A percentile compares a stretch with the other conserved stretches of the same genome.
phyloP scores from a whole-genome alignment of 1,284 basidiomycete species.

The Stygiomarasmius scandens region DNA sequence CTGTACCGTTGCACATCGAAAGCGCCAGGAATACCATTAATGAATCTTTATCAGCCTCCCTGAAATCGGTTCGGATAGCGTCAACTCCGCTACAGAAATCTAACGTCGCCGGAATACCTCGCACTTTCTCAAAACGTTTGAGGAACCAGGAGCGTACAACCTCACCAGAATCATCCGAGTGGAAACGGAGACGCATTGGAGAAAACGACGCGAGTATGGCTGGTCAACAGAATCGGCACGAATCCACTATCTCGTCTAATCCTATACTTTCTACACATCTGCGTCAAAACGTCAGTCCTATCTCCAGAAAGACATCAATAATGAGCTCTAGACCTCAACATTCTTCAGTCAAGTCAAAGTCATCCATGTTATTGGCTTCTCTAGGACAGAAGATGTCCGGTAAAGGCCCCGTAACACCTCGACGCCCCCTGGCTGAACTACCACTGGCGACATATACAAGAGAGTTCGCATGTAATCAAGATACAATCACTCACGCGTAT shows the following conservation, averaged over 20 bases:
- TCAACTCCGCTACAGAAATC: not conserved
- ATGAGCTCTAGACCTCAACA: not conserved
- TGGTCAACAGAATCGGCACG: not conserved
- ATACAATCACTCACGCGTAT: not conserved
- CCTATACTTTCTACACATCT: not conserved
- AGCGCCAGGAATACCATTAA: slow-evolving; percentile 43
- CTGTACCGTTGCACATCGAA: slow-evolving; percentile 59
- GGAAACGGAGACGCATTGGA: slow-evolving; percentile 14
- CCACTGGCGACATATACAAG: not conserved
- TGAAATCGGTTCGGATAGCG: slow-evolving; percentile 12
- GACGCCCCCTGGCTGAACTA: slow-evolving; percentile 22
- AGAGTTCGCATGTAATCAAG: not conserved
- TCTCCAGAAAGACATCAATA: not conserved
- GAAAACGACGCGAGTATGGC: slow-evolving; percentile 4
- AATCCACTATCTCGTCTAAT: not conserved
- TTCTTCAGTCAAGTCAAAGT: not conserved
- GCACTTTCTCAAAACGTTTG: not conserved
- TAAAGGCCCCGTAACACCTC: slow-evolving; percentile 11
- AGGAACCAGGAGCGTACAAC: not conserved
- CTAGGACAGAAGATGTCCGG: slow-evolving; percentile 4
- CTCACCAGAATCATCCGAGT: not conserved
- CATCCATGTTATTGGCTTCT: not conserved
- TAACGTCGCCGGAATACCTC: not conserved
- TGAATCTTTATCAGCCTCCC: slow-evolving; percentile 34
- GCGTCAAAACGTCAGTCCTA: not conserved